A percentile compares a stretch with the other conserved stretches of the same genome.
Evolutionary conservation across 2,329 filamentous ascomycete species (phyloP).

Genomic region (Exophiala xenobiotica): DNA sequence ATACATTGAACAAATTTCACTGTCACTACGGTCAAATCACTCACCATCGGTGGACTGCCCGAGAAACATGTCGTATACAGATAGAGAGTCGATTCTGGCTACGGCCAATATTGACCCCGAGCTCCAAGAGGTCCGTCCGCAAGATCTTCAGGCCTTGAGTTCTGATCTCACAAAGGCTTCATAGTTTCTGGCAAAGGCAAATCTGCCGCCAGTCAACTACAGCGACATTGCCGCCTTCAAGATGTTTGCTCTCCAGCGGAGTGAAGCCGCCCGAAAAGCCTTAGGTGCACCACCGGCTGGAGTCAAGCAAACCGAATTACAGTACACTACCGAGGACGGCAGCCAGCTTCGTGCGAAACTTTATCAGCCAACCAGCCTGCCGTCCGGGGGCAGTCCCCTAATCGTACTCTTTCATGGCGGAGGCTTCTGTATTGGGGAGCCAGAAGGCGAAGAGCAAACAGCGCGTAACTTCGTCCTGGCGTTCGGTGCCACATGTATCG

Average conservation of each 20-base stretch:
- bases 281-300: conserved; percentile 13
- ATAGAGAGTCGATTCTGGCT: conserved; percentile 26
- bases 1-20: not conserved
- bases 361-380: conserved; percentile 12
- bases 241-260: not conserved
- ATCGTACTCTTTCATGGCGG: conserved; percentile 29
- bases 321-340: conserved; percentile 25
- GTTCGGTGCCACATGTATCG: conserved; percentile 15
- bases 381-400: conserved; percentile 13
- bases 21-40: not conserved
- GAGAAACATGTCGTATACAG: not conserved
- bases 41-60: not conserved
- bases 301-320: conserved; percentile 18
- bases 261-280: not conserved
- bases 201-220: conserved; percentile 13
- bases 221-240: conserved; percentile 8
- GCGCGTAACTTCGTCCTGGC: conserved; percentile 15
- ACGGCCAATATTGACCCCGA: conserved; percentile 30
- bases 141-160: not conserved
- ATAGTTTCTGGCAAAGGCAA: conserved; percentile 11
- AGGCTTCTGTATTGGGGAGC: conserved; percentile 28
- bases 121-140: conserved; percentile 29
- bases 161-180: not conserved
- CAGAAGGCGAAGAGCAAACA: conserved; percentile 20
- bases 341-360: conserved; percentile 22